Base-by-base conservation (phyloP, 164 flowering plant genomes). In the Platanus orientalis region DNA sequence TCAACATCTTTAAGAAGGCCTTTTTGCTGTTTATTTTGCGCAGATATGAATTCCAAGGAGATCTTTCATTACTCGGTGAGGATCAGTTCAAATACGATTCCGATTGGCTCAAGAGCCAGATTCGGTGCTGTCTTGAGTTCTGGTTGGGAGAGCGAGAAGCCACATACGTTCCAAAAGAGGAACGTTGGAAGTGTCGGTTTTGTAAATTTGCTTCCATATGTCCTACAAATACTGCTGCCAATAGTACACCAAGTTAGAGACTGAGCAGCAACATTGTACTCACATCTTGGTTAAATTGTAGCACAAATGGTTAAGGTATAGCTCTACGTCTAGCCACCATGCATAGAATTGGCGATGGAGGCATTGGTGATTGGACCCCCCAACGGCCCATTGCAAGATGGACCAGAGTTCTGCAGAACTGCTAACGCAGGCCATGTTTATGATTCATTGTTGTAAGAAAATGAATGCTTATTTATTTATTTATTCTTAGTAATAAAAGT, bases 1-100 rank as follows among this genome's bases (percentile, higher is more conserved):
- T 36, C 42, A 10, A 36, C 42, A 36, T 36, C 9, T 36, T 25
- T 52, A 16, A 24, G 21, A 3, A 7, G 12, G 27, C 5, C 42
- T 1, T 36, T 36, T 14, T 36, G 42, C 9, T 36, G 9, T 49
- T 39, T 51, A 42, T 63, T 60, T 69, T 30, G 36, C 17, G 66
- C 85, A 92, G 98, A 72, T 92, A 92, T 42, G 96, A 89, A 65
- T 73, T 65, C 32, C 98, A 90, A 61, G 74, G 77, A 56, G 90
- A 93, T 72, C 60, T 83, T 19, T 84, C 96, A 21, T 51, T 90
- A 73, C 61, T 90, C 6, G 85, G 78, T 19, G 98, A 93, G 76
- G 82, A 84, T 42, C 48, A 69, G 24, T 90, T 86, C 59, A 23
- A 66, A 24, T 79, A 83, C 62, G 83, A 93, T 54, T 39, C 64